Evolutionary conservation across 2,329 filamentous ascomycete species (phyloP).

Genomic region (Xylaria sp.): DNA sequence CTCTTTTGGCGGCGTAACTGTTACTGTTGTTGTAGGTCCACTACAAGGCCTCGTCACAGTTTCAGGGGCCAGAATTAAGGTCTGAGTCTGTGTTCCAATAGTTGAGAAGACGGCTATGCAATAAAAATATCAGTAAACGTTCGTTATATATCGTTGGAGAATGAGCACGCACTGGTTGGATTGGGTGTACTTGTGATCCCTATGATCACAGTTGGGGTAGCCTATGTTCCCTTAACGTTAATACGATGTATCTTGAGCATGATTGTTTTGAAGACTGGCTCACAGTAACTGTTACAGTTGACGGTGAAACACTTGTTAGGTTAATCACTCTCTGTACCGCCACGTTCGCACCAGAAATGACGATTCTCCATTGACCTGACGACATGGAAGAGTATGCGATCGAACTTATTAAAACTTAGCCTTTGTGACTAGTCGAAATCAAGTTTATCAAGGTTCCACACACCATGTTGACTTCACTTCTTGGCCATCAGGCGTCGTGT

Average conservation of each 20-base stretch:
- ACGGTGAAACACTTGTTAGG: conserved; percentile 49
- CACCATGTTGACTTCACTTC: conserved; percentile 54
- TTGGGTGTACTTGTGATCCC: conserved; percentile 52
- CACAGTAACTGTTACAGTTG: conserved; percentile 51
- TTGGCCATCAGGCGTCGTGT: conserved; percentile 49
- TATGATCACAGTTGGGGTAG: conserved; percentile 52
- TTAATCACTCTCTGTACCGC: conserved; percentile 52
- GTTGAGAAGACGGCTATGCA: conserved; percentile 41
- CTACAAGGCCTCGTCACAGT: conserved; percentile 51
- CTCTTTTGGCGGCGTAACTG: conserved; percentile 48
- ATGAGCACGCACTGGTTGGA: conserved; percentile 48
- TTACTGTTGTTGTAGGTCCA: conserved; percentile 51
- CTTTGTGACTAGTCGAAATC: neutral
- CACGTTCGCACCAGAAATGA: conserved; percentile 51
- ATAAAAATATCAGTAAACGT: conserved; percentile 21
- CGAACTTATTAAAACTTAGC: conserved; percentile 41
- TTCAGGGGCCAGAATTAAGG: conserved; percentile 48
- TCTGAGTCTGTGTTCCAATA: conserved; percentile 48
- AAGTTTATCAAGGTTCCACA: conserved; percentile 20
- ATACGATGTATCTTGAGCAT: conserved; percentile 1
- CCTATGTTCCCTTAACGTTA: conserved; percentile 41
- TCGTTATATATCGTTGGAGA: neutral
- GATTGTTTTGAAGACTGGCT: conserved; percentile 14
- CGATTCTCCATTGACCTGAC: conserved; percentile 52
- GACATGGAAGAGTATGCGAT: conserved; percentile 53